Evolutionary conservation across 2,329 filamentous ascomycete genomes (phyloP).

Genomic region (Macrophomina tecta): DNA sequence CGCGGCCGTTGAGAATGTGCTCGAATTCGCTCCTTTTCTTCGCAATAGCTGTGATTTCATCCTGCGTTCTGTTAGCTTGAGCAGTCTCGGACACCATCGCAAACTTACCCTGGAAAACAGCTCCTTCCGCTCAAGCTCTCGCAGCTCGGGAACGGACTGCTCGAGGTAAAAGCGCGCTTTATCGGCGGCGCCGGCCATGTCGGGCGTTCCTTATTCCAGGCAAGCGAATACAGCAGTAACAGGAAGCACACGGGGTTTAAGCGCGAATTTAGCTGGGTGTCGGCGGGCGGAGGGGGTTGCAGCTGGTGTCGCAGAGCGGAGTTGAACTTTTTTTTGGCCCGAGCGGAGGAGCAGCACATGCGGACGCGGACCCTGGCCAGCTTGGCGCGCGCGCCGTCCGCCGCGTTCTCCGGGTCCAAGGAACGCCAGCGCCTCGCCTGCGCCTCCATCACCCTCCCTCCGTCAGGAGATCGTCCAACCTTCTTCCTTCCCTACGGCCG

Average conservation of each 20-base stretch:
- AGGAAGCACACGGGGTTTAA: not conserved
- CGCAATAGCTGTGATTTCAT: conserved; percentile 88
- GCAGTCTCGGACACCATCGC: not conserved
- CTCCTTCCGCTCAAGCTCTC: conserved; percentile 88
- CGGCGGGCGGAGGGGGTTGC: not conserved
- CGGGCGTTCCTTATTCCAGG: conserved; percentile 30
- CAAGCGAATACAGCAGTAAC: too few relatives aligned
- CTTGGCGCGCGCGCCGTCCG: not conserved
- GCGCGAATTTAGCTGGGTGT: not conserved
- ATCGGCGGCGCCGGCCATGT: conserved; percentile 67
- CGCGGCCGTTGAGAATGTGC: conserved; percentile 84
- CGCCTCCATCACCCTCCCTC: conserved; percentile 6
- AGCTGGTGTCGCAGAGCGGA: not conserved
- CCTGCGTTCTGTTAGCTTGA: conserved; percentile 55
- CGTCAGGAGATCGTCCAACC: conserved; percentile 13
- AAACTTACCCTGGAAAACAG: conserved; percentile 79
- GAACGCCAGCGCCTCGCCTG: not conserved
- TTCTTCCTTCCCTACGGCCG: not conserved
- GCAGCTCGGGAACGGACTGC: conserved; percentile 87
- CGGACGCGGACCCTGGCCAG: conserved; percentile 2
- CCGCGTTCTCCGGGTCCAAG: not conserved
- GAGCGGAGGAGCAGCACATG: not conserved
- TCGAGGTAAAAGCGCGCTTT: conserved; percentile 96
- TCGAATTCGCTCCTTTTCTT: conserved; percentile 93
- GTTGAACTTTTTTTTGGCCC: conserved; percentile 11